Base-by-base conservation (phyloP, 768 basidiomycete species). In the Pholiota conissans region DNA sequence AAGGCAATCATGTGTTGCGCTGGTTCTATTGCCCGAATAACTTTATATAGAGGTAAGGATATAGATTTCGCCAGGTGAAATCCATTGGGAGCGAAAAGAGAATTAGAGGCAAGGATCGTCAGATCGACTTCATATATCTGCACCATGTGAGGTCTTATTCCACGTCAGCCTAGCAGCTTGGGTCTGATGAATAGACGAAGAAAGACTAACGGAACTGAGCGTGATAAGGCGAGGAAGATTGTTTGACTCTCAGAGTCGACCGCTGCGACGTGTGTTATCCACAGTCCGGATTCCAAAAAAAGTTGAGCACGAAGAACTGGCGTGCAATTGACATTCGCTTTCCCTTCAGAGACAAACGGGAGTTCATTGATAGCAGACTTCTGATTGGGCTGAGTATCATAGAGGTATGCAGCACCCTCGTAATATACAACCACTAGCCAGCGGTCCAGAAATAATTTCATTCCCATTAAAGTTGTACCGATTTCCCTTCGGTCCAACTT, bases 371-470 rank as follows among this genome's bases (percentile, higher is more conserved):
- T n/a, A n/a, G 24, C 14, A 16, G 27, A 20, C 13, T 27, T 65
- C 56, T 53, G 32, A 26, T 28, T 30, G 26, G 59, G 55, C 27
- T 61, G 26, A 11, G 73, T 62, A 61, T 83, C 79, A 74, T 79
- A 82, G 0, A 84, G 62, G 47, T 76, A 69, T 1, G 79, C 61
- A 1, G 69, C 56, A 3, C 80, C 78, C 56, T 79, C 77, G 16
- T 64, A 64, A 58, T 79, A 81, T 3, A 79, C 67, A 11, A 73
- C 72, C 11, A 84, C 63, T 18, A 84, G 67, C 81, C 79, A 84
- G 35, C 76, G 67, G 49, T 83, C 81, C 30, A 74, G 59, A 53
- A 79, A 70, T 7, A 82, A 57, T 45, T 79, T 67, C 40, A 84
- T 58, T 5, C 71, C 71, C 20, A 79, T 62, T 10, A 81, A 61